Conservation (phyloP, 176 grass and related monocot genomes). For the Ananas comosus region DNA sequence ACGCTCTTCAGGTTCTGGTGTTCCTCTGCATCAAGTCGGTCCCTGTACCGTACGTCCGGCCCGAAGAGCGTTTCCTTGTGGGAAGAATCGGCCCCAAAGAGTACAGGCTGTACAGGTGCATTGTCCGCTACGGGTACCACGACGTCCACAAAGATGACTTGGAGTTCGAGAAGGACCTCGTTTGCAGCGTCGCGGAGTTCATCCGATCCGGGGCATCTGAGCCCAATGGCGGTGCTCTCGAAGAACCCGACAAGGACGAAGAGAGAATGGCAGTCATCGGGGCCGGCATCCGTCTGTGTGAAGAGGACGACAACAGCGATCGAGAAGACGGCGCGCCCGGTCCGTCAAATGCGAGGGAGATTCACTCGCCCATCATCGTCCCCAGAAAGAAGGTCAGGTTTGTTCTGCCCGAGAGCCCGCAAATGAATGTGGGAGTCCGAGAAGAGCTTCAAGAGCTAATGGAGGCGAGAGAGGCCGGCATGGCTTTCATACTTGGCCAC, state of each 20-base stretch:
- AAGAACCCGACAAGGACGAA: conserved; percentile 39
- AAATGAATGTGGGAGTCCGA: conserved; percentile 41
- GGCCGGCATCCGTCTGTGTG: conserved; percentile 56
- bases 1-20: conserved; percentile 53
- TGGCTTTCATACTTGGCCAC: conserved; percentile 84
- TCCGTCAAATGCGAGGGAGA: conserved; percentile 34
- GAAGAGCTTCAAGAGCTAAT: conserved; percentile 80
- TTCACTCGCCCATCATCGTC: conserved; percentile 21
- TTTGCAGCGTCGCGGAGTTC: conserved; percentile 91
- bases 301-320: conserved; percentile 26
- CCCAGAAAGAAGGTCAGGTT: conserved; percentile 75
- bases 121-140: conserved; percentile 83
- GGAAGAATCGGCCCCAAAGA: conserved; percentile 86
- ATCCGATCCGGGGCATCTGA: conserved; percentile 45
- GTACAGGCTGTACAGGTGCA: conserved; percentile 80
- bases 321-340: conserved; percentile 15
- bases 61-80: conserved; percentile 68
- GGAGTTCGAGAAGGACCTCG: conserved; percentile 84
- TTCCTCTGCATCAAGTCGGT: conserved; percentile 94
- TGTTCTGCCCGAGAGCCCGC: conserved; percentile 55
- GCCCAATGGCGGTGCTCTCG: conserved; percentile 8
- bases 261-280: conserved; percentile 62
- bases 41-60: conserved; percentile 52
- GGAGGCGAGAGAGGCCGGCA: conserved; percentile 82
- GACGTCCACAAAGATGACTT: conserved; percentile 87